Conservation (phyloP, 106 monocot genomes). For the Platanthera zijinensis region DNA sequence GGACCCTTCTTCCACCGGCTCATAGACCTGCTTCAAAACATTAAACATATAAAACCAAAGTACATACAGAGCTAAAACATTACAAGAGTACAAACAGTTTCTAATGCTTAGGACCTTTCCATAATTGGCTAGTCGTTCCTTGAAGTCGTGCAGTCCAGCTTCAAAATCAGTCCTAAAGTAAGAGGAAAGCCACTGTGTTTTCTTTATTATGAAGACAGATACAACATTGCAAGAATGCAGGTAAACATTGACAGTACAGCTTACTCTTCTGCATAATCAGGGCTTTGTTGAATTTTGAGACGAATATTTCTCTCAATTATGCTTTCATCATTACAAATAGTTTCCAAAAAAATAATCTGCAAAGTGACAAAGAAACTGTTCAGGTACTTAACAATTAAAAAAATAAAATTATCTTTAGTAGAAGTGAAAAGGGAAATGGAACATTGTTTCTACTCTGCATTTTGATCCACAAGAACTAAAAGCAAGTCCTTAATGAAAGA, state of each 20-base stretch:
- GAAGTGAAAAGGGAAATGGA: neutral
- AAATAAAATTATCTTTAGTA: neutral
- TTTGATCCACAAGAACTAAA: neutral
- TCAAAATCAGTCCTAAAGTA: conserved; percentile 83
- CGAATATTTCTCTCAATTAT: conserved; percentile 92
- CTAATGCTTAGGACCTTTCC: conserved; percentile 54
- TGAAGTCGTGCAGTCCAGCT: conserved; percentile 83
- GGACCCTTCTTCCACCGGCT: conserved; percentile 98
- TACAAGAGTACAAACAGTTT: neutral
- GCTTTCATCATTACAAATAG: conserved; percentile 74
- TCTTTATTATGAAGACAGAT: neutral
- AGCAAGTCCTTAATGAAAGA: neutral
- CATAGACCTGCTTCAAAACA: conserved; percentile 54
- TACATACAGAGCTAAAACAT: neutral
- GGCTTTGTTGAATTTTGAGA: conserved; percentile 89
- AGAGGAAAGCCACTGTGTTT: neutral
- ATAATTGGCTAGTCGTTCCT: conserved; percentile 77
- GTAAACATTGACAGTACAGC: neutral
- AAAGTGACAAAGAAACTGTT: neutral
- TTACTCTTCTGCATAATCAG: conserved; percentile 59
- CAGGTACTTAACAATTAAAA: neutral
- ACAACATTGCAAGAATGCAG: neutral
- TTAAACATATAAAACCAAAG: neutral
- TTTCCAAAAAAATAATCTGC: conserved; percentile 85
- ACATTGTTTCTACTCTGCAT: neutral